phyloP scores from a whole-genome alignment of 202 grass and related monocot genomes.

The Saccharum hybrid region DNA sequence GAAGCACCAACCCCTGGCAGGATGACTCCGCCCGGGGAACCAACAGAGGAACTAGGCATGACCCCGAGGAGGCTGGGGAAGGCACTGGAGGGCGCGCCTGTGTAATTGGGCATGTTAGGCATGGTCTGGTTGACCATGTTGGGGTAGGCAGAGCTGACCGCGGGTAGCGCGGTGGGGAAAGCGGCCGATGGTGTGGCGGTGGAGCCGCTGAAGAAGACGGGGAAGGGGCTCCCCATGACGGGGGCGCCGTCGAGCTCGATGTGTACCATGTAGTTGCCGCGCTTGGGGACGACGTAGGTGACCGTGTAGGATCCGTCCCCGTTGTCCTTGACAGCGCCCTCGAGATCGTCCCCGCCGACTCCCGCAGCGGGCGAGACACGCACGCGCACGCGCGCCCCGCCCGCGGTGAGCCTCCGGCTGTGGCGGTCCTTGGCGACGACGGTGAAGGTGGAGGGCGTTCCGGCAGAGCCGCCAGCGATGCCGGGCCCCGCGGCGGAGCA shows the following conservation, averaged over 20 bases:
- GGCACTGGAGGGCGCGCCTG: slow-evolving; percentile 54
- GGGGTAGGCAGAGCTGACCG: slow-evolving; percentile 56
- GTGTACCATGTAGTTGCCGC: slow-evolving; percentile 93
- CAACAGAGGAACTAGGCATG: slow-evolving; percentile 54
- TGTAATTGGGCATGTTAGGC: slow-evolving; percentile 99
- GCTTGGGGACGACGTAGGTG: slow-evolving; percentile 82
- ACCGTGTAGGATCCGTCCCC: slow-evolving; percentile 79
- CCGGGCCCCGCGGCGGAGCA: slow-evolving; percentile 74
- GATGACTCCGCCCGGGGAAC: slow-evolving; percentile 69
- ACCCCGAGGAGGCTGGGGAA: slow-evolving; percentile 73
- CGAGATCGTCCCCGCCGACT: slow-evolving; percentile 68
- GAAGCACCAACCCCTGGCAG: slow-evolving; percentile 83
- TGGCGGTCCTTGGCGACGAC: slow-evolving; percentile 76
- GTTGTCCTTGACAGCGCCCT: slow-evolving; percentile 75
- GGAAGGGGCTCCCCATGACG: slow-evolving; percentile 91
- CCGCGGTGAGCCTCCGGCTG: slow-evolving; percentile 55
- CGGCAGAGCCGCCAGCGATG: slow-evolving; percentile 68
- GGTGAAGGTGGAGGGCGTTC: slow-evolving; percentile 65
- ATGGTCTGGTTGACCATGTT: slow-evolving; percentile 98
- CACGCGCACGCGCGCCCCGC: slow-evolving; percentile 61
- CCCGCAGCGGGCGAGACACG: slow-evolving; percentile 64
- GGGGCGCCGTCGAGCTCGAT: slow-evolving; percentile 67
- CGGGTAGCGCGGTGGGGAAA: slow-evolving; percentile 39
- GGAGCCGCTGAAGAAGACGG: slow-evolving; percentile 84
- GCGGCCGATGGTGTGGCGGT: slow-evolving; percentile 33